These are phyloP conservation scores for Thuidium tamariscinum DNA, from an alignment of 225 moss, liverwort and hornwort species.

Conservation along the genomic window DNA sequence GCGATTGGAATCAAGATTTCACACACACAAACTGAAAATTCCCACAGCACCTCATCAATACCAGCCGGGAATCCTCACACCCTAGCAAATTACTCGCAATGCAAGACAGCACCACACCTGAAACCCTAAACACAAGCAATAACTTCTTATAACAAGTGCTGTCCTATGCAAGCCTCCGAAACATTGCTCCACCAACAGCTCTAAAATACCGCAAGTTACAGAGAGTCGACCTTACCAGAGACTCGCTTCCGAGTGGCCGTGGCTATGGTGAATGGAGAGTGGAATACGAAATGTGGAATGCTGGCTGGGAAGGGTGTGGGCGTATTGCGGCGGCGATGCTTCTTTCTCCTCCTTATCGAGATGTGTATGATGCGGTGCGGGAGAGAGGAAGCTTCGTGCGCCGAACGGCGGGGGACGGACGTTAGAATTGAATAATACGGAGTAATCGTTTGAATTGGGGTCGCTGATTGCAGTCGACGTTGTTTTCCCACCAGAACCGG, in stretches of 20 bases:
- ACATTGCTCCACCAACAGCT: not conserved
- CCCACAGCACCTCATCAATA: not conserved
- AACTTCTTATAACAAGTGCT: not conserved
- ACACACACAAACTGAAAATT: not conserved
- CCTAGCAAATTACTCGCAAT: not conserved
- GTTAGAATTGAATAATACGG: not conserved
- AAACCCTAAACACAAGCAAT: not conserved
- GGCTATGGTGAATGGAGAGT: not conserved
- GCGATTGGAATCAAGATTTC: not conserved
- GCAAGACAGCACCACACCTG: not conserved
- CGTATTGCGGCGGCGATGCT: not conserved
- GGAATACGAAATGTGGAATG: not conserved
- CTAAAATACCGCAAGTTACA: not conserved
- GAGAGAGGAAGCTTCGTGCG: not conserved
- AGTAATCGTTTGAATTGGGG: not conserved
- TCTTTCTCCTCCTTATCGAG: not conserved
- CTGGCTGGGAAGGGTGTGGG: not conserved
- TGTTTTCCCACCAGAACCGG: not conserved
- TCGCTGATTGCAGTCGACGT: not conserved
- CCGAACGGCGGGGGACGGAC: not conserved
- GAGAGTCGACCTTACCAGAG: not conserved
- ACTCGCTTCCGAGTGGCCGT: not conserved
- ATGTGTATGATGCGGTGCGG: not conserved
- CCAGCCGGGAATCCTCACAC: not conserved
- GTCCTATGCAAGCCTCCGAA: not conserved